Percentiles rank a stretch among this genome's conserved stretches.
Conservation (phyloP, 2,329 filamentous ascomycete genomes). For the Coniosporium tulheliwenetii region DNA sequence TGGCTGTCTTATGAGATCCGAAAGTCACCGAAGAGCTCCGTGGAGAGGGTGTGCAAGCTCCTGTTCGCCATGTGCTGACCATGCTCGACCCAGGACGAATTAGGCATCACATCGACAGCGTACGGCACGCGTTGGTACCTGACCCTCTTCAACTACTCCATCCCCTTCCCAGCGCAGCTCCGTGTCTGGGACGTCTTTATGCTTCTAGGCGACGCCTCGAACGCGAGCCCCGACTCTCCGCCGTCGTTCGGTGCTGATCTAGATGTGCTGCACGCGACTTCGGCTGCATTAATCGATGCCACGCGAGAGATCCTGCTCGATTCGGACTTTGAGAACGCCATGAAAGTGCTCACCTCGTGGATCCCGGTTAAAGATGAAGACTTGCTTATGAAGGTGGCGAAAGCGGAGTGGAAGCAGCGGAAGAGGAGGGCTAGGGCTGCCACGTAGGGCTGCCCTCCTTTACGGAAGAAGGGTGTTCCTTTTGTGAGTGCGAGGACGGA, state of each 20-base stretch:
- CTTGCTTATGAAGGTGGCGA: conserved; percentile 76
- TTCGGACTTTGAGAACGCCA: conserved; percentile 91
- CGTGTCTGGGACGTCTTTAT: conserved; percentile 98
- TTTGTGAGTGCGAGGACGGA: no score
- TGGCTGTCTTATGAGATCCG: no score
- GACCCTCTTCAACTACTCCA: conserved; percentile 91
- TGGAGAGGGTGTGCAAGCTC: neutral
- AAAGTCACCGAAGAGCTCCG: no score
- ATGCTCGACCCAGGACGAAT: conserved; percentile 41
- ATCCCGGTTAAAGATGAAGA: conserved; percentile 91
- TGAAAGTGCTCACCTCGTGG: conserved; percentile 93
- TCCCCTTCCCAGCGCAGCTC: conserved; percentile 86
- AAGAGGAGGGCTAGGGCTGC: conserved; percentile 25
- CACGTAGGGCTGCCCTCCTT: no score
- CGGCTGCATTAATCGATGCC: conserved; percentile 79
- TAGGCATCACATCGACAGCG: conserved; percentile 73
- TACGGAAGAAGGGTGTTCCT: no score
- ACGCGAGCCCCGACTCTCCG: conserved; percentile 22
- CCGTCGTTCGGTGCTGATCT: conserved; percentile 46
- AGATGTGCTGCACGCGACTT: conserved; percentile 78
- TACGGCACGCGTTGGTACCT: conserved; percentile 97
- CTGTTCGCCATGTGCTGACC: neutral
- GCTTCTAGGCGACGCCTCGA: conserved; percentile 59
- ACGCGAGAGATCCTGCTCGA: conserved; percentile 78
- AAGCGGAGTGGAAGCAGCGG: conserved; percentile 68